Evolutionary conservation across 2,329 filamentous ascomycete species (phyloP), one percentile per base, ranked within the genome.

Genomic region (Coleophoma eucalyptorum): DNA sequence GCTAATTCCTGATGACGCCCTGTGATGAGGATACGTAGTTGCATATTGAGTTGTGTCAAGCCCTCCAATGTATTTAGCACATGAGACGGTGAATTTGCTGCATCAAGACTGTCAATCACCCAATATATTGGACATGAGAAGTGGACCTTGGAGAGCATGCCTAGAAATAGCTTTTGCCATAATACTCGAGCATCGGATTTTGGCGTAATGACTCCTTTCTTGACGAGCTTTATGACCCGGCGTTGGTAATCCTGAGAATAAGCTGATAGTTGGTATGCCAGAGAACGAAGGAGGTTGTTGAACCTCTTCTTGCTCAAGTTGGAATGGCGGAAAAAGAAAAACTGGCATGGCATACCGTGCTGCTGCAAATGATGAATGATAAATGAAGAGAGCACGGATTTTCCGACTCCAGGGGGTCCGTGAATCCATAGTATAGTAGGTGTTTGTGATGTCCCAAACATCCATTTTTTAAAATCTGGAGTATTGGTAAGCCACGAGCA

Each of bases 381-480:
- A 48, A 51, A 63, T 5, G 65, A 55, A 10, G 64, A 59, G 5
- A 65, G 19, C 3, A 67, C 58, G 7, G 67, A 68, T 46, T 70
- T 70, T 5, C 67, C 67, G 40, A 46, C 58, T 3, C 53, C 67
- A 11, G 67, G 56, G 3, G 42, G 41, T 12, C 50, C 67, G 49
- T 54, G 47, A 21, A 64, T 38, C 65, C 67, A 69, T 13, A 66
- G 35, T 13, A 38, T 15, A 10, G 35, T n/a, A 38, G 35, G 35
- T 38, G 35, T 38, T 12, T 6, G 66, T 21, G 46, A 50, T 19
- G 3, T 47, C 12, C 33, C 32, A 12, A 37, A 15, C 21, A 20
- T 21, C 13, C 11, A 33, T 10, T 16, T 49, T 32, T 32, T 16
- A 20, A 38, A 38, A 8, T 38, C 35, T 10, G 35, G 35, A n/a